Conservation (phyloP, 345 rosid species). For the Syzygium grande region DNA sequence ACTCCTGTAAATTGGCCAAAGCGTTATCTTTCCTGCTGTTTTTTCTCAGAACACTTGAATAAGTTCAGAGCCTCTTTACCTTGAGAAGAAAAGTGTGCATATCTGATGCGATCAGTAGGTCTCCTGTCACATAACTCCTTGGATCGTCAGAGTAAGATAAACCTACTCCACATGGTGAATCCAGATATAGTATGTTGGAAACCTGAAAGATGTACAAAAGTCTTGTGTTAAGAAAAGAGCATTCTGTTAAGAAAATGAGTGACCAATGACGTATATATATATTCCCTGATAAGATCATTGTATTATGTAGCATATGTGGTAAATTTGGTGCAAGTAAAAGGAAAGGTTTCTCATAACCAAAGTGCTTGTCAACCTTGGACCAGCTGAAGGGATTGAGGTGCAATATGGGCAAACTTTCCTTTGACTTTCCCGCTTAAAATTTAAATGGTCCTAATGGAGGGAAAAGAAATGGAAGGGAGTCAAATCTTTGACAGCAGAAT, state of each 20-base stretch:
- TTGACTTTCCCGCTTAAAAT: slow-evolving; percentile 6
- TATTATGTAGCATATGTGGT: not conserved
- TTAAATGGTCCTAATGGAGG: slow-evolving; percentile 7
- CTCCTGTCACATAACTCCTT: slow-evolving; percentile 21
- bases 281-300: not conserved
- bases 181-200: slow-evolving; percentile 44
- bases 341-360: not conserved
- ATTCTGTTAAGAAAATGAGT: not conserved
- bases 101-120: slow-evolving; percentile 30
- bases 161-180: slow-evolving; percentile 54
- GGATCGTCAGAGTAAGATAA: slow-evolving; percentile 27
- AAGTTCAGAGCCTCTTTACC: slow-evolving; percentile 12
- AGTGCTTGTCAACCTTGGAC: slow-evolving; percentile 14
- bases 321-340: not conserved
- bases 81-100: slow-evolving; percentile 35
- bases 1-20: not conserved
- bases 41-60: not conserved
- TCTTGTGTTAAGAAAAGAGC: not conserved
- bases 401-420: slow-evolving; percentile 4
- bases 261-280: not conserved
- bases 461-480: not conserved
- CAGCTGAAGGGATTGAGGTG: slow-evolving; percentile 19
- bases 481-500: not conserved
- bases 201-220: slow-evolving; percentile 17
- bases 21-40: not conserved